These are phyloP conservation scores for Phoenix dactylifera DNA, from an alignment of 176 grass and related monocot species.

Conservation along the genomic window DNA sequence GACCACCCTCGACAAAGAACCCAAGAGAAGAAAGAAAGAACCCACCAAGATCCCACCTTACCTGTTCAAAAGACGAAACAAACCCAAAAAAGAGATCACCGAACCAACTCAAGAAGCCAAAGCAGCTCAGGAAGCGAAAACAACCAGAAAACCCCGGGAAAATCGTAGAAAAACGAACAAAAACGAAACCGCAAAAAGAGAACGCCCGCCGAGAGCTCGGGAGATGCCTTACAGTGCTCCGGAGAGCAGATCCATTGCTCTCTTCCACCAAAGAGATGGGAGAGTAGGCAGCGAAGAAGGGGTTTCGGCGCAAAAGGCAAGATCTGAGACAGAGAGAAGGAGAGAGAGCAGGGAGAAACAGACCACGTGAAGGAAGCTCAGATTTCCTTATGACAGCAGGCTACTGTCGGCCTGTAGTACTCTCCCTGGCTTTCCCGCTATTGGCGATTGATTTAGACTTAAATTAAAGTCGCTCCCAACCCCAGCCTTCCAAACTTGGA, in stretches of 20 bases:
- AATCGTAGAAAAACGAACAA: not conserved
- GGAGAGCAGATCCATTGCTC: not conserved
- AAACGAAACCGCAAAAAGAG: not conserved
- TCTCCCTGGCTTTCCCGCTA: not conserved
- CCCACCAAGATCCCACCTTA: constrained; percentile 4
- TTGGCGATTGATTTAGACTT: too few relatives aligned
- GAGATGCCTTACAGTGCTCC: not conserved
- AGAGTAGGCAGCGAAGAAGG: not conserved
- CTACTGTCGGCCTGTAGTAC: not conserved
- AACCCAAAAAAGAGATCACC: not conserved
- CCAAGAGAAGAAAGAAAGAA: not conserved
- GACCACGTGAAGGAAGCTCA: constrained; percentile 15
- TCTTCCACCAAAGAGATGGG: not conserved
- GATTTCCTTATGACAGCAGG: not conserved
- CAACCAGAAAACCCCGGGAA: not conserved
- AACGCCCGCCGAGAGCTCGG: not conserved
- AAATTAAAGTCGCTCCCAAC: too few relatives aligned
- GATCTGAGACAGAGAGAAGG: not conserved
- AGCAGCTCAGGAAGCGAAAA: too few relatives aligned
- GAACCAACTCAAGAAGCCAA: not conserved
- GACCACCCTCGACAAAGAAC: not conserved
- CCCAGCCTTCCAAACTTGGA: too few relatives aligned
- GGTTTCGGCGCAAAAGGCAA: not conserved
- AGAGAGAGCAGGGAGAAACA: not conserved
- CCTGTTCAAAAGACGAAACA: not conserved